Evolutionary conservation across 257 asterid genomes (phyloP).

Genomic region (Fraxinus americana): DNA sequence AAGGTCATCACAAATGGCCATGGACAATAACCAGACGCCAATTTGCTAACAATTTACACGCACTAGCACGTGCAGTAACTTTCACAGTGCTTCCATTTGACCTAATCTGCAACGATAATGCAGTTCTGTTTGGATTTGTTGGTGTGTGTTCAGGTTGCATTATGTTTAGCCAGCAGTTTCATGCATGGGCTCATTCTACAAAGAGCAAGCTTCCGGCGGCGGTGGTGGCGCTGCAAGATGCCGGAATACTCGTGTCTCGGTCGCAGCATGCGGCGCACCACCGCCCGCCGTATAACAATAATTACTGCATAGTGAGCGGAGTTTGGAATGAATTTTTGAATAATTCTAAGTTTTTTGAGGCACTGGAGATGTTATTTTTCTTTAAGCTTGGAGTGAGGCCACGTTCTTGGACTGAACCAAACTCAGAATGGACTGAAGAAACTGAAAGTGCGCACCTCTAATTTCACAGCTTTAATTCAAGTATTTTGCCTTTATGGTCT

Average conservation of each 20-base stretch:
- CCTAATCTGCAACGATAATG: slow-evolving; percentile 36
- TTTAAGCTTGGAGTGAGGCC: slow-evolving; percentile 70
- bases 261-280: slow-evolving; percentile 79
- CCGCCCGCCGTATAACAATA: slow-evolving; percentile 70
- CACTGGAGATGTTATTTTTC: slow-evolving; percentile 67
- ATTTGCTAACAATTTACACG: slow-evolving; percentile 72
- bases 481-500: neutral
- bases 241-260: slow-evolving; percentile 65
- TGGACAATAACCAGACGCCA: slow-evolving; percentile 82
- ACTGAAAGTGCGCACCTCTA: neutral
- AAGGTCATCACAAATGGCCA: slow-evolving; percentile 91
- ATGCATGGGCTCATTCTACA: slow-evolving; percentile 84
- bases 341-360: slow-evolving; percentile 47
- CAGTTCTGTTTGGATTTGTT: slow-evolving; percentile 52
- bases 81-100: slow-evolving; percentile 55
- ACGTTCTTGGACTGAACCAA: slow-evolving; percentile 71
- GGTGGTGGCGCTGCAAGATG: slow-evolving; percentile 74
- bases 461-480: neutral
- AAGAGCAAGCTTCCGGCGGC: slow-evolving; percentile 63
- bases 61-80: slow-evolving; percentile 53
- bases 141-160: slow-evolving; percentile 65
- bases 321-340: slow-evolving; percentile 65
- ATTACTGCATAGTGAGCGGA: slow-evolving; percentile 91
- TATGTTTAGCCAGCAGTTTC: slow-evolving; percentile 68
- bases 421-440: slow-evolving; percentile 2